phyloP scores from a whole-genome alignment of 257 asterid species.

The Fraxinus americana region DNA sequence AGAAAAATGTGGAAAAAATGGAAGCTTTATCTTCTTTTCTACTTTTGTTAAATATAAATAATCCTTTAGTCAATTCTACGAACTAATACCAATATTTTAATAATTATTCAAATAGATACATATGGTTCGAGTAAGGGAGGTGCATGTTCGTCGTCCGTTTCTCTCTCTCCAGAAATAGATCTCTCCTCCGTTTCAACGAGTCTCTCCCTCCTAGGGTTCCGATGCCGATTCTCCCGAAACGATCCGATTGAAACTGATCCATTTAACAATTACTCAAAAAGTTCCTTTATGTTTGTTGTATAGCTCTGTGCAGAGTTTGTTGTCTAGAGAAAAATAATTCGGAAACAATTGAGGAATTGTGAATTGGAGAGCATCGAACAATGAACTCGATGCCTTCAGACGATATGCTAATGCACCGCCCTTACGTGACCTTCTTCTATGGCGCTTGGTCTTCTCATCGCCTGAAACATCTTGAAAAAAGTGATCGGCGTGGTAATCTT shows the following conservation, averaged over 20 bases:
- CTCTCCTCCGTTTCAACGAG: slow-evolving; percentile 24
- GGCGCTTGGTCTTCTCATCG: slow-evolving; percentile 72
- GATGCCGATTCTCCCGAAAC: slow-evolving; percentile 14
- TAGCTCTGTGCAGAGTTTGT: neutral
- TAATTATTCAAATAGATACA: no score
- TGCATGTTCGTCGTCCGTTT: no score
- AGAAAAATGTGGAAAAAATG: no score
- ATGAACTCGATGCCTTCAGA: slow-evolving; percentile 90
- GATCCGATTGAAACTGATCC: slow-evolving; percentile 1
- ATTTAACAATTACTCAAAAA: neutral
- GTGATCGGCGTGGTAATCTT: slow-evolving; percentile 79
- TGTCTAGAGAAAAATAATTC: neutral
- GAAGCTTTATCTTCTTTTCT: no score
- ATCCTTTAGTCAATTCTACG: no score
- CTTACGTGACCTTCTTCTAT: slow-evolving; percentile 39
- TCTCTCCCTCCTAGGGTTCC: slow-evolving; percentile 35
- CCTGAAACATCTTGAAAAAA: slow-evolving; percentile 63
- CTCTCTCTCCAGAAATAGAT: no score
- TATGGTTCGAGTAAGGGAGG: no score
- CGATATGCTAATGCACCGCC: slow-evolving; percentile 35
- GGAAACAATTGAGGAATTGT: slow-evolving; percentile 29
- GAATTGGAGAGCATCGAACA: slow-evolving; percentile 80
- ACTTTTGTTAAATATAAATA: no score
- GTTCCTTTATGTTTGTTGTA: neutral
- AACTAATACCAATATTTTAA: no score